These are phyloP conservation scores for Cardiosporidium cionae DNA, from an alignment of 169 alveolate genomes.

Conservation along the genomic window DNA sequence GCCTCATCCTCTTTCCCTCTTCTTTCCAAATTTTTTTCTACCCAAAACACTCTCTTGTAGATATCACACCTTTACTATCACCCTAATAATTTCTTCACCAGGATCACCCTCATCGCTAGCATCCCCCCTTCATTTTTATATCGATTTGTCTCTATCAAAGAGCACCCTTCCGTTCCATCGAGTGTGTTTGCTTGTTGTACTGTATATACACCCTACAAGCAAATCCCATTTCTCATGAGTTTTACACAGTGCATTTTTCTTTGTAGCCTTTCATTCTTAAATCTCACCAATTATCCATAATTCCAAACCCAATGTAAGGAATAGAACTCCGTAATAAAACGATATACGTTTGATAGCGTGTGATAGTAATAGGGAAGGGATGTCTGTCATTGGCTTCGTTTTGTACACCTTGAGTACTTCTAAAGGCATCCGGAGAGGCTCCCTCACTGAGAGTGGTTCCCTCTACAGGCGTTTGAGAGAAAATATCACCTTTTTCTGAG, in stretches of 20 bases:
- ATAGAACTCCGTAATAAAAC: background rate
- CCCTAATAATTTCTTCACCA: no score
- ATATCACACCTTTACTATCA: no score
- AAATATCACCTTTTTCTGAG: background rate
- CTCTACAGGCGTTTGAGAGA: background rate
- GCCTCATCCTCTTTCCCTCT: no score
- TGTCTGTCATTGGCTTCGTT: no score
- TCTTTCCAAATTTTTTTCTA: no score
- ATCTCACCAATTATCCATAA: constrained; percentile 17
- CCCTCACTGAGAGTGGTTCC: background rate
- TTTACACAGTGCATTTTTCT: background rate
- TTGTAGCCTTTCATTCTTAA: background rate
- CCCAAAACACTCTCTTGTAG: no score
- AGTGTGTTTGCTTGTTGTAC: no score
- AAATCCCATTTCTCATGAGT: background rate
- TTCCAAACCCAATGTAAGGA: constrained; percentile 16
- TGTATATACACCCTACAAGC: background rate
- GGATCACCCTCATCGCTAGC: no score
- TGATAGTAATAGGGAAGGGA: no score
- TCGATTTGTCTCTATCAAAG: no score
- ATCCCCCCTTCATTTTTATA: no score
- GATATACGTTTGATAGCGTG: background rate
- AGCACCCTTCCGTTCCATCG: no score
- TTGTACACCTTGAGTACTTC: background rate
- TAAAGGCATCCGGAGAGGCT: background rate